A percentile compares a stretch with the other conserved stretches of the same genome.
Conservation (phyloP, 2,329 filamentous ascomycete species). For the Trichothecium roseum region DNA sequence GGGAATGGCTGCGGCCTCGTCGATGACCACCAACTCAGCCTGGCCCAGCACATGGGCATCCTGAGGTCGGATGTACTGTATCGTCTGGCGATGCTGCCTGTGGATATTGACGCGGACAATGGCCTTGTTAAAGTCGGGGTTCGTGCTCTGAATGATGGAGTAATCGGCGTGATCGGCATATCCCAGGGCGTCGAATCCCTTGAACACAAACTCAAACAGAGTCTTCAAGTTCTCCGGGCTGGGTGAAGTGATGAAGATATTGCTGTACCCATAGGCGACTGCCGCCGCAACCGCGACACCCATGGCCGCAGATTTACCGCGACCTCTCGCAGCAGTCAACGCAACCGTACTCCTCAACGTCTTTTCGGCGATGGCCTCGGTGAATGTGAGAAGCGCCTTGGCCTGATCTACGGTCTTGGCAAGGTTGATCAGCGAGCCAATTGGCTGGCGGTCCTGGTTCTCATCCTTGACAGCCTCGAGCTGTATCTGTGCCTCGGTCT, state of each 20-base stretch:
- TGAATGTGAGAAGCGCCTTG: constrained; percentile 92
- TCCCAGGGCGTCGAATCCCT: constrained; percentile 87
- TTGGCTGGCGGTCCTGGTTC: constrained; percentile 72
- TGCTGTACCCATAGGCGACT: constrained; percentile 92
- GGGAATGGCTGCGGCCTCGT: constrained; percentile 94
- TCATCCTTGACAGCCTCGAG: constrained; percentile 81
- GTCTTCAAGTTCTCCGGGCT: constrained; percentile 98
- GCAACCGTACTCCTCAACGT: constrained; percentile 88
- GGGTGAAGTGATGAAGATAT: constrained; percentile 97
- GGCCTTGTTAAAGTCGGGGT: constrained; percentile 98
- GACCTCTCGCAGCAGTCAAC: constrained; percentile 83
- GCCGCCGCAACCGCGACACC: constrained; percentile 91
- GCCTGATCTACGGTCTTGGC: constrained; percentile 91
- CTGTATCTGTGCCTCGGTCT: constrained; percentile 62
- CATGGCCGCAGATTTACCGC: constrained; percentile 92
- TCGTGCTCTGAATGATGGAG: constrained; percentile 95
- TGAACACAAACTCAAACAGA: constrained; percentile 96
- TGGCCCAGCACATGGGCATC: constrained; percentile 92
- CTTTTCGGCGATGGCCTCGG: constrained; percentile 94
- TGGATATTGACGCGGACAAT: constrained; percentile 96
- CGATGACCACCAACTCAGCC: constrained; percentile 89
- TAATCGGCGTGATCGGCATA: constrained; percentile 96
- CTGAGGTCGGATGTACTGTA: constrained; percentile 96
- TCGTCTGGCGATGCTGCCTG: constrained; percentile 89
- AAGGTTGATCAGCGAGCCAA: constrained; percentile 73